Conservation (phyloP, 106 monocot species). For the Iris macrosiphon region DNA sequence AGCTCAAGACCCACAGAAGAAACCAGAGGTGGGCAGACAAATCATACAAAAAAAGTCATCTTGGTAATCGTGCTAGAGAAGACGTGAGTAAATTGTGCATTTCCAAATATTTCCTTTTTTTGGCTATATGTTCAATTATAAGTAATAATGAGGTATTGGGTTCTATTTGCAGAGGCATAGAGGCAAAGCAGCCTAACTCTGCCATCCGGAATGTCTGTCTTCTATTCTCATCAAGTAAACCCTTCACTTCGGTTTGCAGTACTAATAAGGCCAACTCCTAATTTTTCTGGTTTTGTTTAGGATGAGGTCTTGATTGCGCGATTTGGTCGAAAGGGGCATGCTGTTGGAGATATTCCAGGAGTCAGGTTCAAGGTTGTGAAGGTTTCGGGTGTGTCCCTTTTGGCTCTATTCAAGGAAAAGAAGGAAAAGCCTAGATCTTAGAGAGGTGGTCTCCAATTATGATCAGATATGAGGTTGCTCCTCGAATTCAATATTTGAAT, state of each 20-base stretch:
- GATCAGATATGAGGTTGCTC: neutral
- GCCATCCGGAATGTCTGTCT: slow-evolving; percentile 10
- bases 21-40: slow-evolving; percentile 32
- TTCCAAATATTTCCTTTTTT: neutral
- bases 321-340: slow-evolving; percentile 26
- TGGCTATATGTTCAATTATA: no score
- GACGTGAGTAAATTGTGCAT: slow-evolving; percentile 1
- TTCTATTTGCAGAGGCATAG: slow-evolving; percentile 6
- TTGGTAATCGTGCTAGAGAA: slow-evolving; percentile 33
- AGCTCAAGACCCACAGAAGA: slow-evolving; percentile 79
- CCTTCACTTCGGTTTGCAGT: no score
- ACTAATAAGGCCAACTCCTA: no score
- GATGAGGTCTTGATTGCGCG: slow-evolving; percentile 54
- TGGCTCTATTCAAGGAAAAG: slow-evolving; percentile 12
- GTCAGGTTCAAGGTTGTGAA: slow-evolving; percentile 51
- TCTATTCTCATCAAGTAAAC: neutral
- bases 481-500: neutral
- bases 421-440: slow-evolving; percentile 20
- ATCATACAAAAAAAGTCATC: slow-evolving; percentile 34
- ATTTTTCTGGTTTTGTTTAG: slow-evolving; percentile 1
- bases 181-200: slow-evolving; percentile 17
- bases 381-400: slow-evolving; percentile 34
- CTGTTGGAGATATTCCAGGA: slow-evolving; percentile 54
- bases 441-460: neutral
- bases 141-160: neutral